These are phyloP conservation scores for Raddia guianensis DNA, from an alignment of 176 grass and related monocot species.

Conservation along the genomic window DNA sequence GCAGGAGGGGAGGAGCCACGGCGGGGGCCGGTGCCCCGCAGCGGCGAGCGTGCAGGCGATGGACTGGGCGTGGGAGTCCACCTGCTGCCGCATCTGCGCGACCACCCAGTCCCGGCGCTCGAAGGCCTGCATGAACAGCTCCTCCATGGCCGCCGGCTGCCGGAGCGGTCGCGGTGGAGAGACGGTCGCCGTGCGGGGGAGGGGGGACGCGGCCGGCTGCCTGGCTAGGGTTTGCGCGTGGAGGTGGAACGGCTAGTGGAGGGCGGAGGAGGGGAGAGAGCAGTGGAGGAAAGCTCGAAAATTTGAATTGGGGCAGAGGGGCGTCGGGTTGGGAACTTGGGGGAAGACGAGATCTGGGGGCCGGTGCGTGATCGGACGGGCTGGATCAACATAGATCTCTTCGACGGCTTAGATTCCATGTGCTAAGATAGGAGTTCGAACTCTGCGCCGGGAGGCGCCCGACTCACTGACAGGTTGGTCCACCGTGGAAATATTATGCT, in stretches of 20 bases:
- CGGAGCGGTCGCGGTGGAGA: not conserved
- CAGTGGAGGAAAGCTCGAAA: constrained; percentile 34
- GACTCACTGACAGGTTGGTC: not conserved
- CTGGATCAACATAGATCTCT: not conserved
- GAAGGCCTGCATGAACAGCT: constrained; percentile 87
- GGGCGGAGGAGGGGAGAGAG: not conserved
- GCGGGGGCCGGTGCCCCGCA: constrained; percentile 52
- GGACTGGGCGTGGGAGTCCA: constrained; percentile 61
- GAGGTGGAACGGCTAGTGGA: constrained; percentile 33
- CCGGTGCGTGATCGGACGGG: constrained; percentile 8
- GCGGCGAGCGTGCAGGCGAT: constrained; percentile 64
- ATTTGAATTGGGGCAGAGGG: constrained; percentile 55
- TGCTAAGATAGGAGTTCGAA: not conserved
- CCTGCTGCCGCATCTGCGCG: constrained; percentile 66
- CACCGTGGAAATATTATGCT: not conserved
- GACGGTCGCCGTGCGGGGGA: not conserved
- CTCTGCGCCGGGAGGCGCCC: not conserved
- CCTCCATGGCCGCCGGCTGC: constrained; percentile 58
- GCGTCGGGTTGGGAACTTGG: not conserved
- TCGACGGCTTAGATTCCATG: not conserved
- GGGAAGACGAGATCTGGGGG: not conserved
- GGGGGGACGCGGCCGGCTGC: not conserved
- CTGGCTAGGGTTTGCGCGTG: constrained; percentile 48
- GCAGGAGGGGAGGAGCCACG: constrained; percentile 56
- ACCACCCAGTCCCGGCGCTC: constrained; percentile 54